Conservation (phyloP, 2,329 filamentous ascomycete species). For the Xylaria sp. region DNA sequence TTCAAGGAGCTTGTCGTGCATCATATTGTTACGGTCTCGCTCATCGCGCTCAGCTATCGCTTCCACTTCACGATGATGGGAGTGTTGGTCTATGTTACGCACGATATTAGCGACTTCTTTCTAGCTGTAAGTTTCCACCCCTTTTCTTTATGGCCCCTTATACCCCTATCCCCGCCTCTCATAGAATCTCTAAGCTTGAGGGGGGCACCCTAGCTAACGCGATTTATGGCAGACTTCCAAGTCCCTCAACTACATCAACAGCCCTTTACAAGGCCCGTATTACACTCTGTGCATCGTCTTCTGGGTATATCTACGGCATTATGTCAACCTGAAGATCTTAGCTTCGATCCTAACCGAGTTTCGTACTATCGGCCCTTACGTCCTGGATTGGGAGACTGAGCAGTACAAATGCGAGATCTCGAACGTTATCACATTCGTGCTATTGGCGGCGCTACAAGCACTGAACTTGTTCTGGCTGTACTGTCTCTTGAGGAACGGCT, state of each 20-base stretch:
- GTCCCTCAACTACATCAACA: slow-evolving; percentile 76
- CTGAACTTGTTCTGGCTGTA: slow-evolving; percentile 72
- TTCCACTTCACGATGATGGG: slow-evolving; percentile 84
- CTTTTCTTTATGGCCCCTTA: neutral
- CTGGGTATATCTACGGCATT: slow-evolving; percentile 80
- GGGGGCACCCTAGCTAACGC: slow-evolving; percentile 15
- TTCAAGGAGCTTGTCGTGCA: slow-evolving; percentile 79
- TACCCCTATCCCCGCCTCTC: neutral
- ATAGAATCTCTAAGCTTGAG: neutral
- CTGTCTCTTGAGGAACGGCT: slow-evolving; percentile 66
- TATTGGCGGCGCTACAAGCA: slow-evolving; percentile 65
- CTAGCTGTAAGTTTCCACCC: slow-evolving; percentile 59
- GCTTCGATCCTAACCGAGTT: slow-evolving; percentile 68
- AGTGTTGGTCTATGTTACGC: slow-evolving; percentile 77
- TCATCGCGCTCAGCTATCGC: slow-evolving; percentile 76
- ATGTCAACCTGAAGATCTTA: slow-evolving; percentile 70
- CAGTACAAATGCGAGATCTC: slow-evolving; percentile 70
- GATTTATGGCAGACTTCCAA: slow-evolving; percentile 63
- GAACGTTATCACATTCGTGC: slow-evolving; percentile 63
- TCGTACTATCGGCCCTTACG: slow-evolving; percentile 66
- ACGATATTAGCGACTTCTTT: slow-evolving; percentile 81
- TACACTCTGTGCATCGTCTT: slow-evolving; percentile 72
- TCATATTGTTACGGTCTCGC: slow-evolving; percentile 74
- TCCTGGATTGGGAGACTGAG: slow-evolving; percentile 68
- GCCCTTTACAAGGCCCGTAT: slow-evolving; percentile 69